A percentile compares a stretch with the other conserved stretches of the same genome.
phyloP scores from a whole-genome alignment of 2,329 filamentous ascomycete genomes.

The Elsinoe ampelina region DNA sequence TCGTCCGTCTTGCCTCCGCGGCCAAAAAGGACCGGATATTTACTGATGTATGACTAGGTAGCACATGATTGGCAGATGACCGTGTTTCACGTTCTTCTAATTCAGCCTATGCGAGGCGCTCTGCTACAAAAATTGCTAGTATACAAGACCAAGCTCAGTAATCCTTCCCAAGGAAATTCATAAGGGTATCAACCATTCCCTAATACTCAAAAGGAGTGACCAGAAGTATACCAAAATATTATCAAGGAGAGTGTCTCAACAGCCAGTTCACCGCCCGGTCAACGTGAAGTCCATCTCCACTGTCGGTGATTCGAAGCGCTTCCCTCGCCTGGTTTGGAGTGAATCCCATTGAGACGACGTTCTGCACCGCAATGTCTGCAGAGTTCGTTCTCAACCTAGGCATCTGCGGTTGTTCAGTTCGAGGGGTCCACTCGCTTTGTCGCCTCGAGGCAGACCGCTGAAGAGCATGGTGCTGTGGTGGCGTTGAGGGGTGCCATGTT shows the following conservation, averaged over 20 bases:
- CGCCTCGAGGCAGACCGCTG: not conserved
- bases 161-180: slow-evolving; percentile 8
- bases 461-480: slow-evolving; percentile 3
- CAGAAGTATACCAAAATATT: not conserved
- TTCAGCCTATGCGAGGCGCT: too few relatives aligned
- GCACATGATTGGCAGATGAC: too few relatives aligned
- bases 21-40: not conserved
- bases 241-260: slow-evolving; percentile 28
- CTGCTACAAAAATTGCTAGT: not conserved
- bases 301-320: slow-evolving; percentile 51
- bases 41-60: too few relatives aligned
- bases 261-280: slow-evolving; percentile 50
- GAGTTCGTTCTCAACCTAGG: slow-evolving; percentile 17
- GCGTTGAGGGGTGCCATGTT: slow-evolving; percentile 16
- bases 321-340: slow-evolving; percentile 45
- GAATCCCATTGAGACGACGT: slow-evolving; percentile 54
- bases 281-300: slow-evolving; percentile 49
- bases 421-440: slow-evolving; percentile 13
- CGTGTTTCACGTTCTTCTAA: too few relatives aligned
- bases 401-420: slow-evolving; percentile 19
- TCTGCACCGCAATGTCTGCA: slow-evolving; percentile 45
- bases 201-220: not conserved
- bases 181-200: not conserved
- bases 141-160: not conserved
- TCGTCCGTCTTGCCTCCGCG: not conserved